Evolutionary conservation across 2,329 filamentous ascomycete genomes (phyloP), one percentile per base, ranked within the genome.

Genomic region (Trichothecium roseum): DNA sequence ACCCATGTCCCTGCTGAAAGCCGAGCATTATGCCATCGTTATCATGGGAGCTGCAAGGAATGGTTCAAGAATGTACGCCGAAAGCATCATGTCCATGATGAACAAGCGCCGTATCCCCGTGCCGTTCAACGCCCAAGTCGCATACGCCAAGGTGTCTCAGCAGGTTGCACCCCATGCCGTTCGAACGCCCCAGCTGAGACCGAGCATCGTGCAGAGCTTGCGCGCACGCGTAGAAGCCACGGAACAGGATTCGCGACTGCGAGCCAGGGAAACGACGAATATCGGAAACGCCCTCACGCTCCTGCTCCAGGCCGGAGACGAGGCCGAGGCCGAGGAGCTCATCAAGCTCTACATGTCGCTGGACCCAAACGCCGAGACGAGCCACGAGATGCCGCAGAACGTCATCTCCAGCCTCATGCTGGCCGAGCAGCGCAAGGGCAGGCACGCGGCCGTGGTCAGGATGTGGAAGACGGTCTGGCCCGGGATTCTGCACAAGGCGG

Each of bases 1-100:
- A 18, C 54, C 55, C 3, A 44, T 66, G 6, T 70, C 74, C 39
- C 47, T 59, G 13, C 62, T 71, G 3, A 61, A 56, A 0, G 46
- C 60, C 2, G 57, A 66, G 15, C 72, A 76, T 47, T 75, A 67
- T 45, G 52, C 65, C 20, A 60, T 68, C 18, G 63, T 77, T 35
- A 72, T 75, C 64, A 55, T 62, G 13, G 65, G 64, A 15, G 68
- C 70, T 40, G 55, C 72, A 30, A 58, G 60, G 16, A 63, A 53
- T 5, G 57, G 59, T 5, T 63, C 74, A 39, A 55, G 61, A 3
- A 43, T 45, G n/a, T 45, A 64, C 22, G 62, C 65, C 3, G 51
- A 60, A 30, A 53, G 55, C 15, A 56, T 72, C 26, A 53, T 63
- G 40, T 44, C 51, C 12, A 50, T 67, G 32, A 64, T 75, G 57